Evolutionary conservation across 371 early-diverging fungal genomes (phyloP).

Genomic region (Apophysomyces variabilis): DNA sequence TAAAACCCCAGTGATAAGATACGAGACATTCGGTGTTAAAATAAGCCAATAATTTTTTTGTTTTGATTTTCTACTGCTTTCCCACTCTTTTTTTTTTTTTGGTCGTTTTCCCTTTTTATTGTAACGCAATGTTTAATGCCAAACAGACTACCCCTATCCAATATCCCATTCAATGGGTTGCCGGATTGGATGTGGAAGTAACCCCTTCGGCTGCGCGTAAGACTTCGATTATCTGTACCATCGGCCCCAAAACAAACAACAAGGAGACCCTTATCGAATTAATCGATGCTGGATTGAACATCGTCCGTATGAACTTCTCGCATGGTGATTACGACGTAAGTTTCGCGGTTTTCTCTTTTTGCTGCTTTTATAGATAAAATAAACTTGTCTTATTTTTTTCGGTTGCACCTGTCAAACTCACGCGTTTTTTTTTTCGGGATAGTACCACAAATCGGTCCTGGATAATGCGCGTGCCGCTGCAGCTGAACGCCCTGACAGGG

Average conservation of each 20-base stretch:
- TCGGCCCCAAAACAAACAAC: slow-evolving; percentile 78
- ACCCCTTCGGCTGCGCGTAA: slow-evolving; percentile 70
- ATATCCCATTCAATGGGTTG: slow-evolving; percentile 70
- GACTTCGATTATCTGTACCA: slow-evolving; percentile 87
- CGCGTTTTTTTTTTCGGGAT: not conserved
- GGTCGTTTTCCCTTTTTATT: not conserved
- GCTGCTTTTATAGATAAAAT: too few species aligned
- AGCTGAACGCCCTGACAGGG: slow-evolving; percentile 32
- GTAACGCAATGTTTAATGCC: slow-evolving; percentile 10
- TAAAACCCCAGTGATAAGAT: slow-evolving; percentile 4
- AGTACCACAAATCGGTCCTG: slow-evolving; percentile 84
- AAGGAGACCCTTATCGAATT: slow-evolving; percentile 82
- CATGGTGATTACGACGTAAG: slow-evolving; percentile 82
- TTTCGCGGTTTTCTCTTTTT: not conserved
- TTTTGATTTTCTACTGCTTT: slow-evolving; percentile 1
- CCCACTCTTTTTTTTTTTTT: not conserved
- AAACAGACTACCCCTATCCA: slow-evolving; percentile 20
- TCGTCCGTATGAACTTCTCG: slow-evolving; percentile 94
- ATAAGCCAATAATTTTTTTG: slow-evolving; percentile 7
- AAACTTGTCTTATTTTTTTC: not conserved
- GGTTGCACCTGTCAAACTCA: not conserved
- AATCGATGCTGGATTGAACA: slow-evolving; percentile 92
- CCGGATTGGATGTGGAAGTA: slow-evolving; percentile 66
- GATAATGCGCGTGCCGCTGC: slow-evolving; percentile 75
- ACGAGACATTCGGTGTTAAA: slow-evolving; percentile 12